Conservation (phyloP, 257 asterid genomes). For the Apocynum venetum region DNA sequence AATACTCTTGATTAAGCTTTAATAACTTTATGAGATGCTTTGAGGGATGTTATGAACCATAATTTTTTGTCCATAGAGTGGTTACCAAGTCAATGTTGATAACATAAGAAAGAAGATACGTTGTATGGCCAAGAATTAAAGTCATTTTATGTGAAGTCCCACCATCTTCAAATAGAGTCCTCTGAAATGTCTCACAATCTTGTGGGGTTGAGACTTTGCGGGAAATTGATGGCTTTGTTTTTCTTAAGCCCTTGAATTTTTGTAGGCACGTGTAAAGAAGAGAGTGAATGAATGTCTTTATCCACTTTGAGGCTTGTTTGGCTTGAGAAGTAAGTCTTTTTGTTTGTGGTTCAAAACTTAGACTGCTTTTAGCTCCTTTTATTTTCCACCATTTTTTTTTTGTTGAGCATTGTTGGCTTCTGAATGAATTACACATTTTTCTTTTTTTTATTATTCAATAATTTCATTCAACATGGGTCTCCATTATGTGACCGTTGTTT, state of each 20-base stretch:
- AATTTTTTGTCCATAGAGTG: constrained; percentile 15
- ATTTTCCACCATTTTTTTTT: constrained; percentile 8
- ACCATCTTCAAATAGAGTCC: constrained; percentile 1
- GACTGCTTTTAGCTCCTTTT: not conserved
- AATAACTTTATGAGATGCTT: constrained; percentile 25
- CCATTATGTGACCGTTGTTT: not conserved
- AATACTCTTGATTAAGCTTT: constrained; percentile 1
- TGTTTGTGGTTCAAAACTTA: constrained; percentile 16
- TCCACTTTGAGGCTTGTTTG: constrained; percentile 6
- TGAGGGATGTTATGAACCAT: constrained; percentile 24
- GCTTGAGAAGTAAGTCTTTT: constrained; percentile 12
- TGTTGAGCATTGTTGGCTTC: constrained; percentile 6
- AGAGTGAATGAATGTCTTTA: constrained; percentile 14
- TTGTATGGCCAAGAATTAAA: constrained; percentile 30
- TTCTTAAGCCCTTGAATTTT: constrained; percentile 1
- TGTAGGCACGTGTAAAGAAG: constrained; percentile 11
- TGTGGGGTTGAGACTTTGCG: not conserved
- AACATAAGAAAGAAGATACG: constrained; percentile 12
- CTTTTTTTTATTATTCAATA: not conserved
- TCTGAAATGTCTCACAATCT: constrained; percentile 7
- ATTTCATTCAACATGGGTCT: not conserved
- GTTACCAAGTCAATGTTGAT: constrained; percentile 21
- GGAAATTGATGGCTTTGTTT: constrained; percentile 16
- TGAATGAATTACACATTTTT: not conserved
- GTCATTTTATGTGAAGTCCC: constrained; percentile 17